Percentiles rank a stretch among this genome's conserved stretches.
These are phyloP conservation scores for Biscutella laevigata DNA, from an alignment of 441 rosid genomes.

Conservation along the genomic window DNA sequence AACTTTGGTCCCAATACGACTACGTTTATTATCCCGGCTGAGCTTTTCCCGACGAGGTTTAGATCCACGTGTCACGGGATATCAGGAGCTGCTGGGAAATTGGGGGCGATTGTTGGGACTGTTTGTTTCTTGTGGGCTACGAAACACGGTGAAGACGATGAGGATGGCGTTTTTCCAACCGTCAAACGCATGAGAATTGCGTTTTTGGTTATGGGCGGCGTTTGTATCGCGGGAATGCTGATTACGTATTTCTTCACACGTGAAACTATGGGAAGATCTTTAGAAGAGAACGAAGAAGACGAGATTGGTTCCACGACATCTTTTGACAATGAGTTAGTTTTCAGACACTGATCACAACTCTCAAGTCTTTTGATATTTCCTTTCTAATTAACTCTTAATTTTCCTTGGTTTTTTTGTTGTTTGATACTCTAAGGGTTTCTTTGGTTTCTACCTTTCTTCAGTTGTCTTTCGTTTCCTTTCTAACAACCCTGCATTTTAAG, in stretches of 20 bases:
- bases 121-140: constrained; percentile 49
- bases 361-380: background rate
- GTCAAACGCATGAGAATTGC: constrained; percentile 29
- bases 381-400: constrained; percentile 3
- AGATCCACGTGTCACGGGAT: constrained; percentile 78
- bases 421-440: too few relatives aligned
- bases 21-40: constrained; percentile 69
- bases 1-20: constrained; percentile 80
- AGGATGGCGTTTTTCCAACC: background rate
- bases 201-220: constrained; percentile 37
- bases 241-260: constrained; percentile 44
- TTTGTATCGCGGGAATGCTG: constrained; percentile 41
- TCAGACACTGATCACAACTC: background rate
- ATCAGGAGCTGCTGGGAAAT: constrained; percentile 58
- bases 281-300: constrained; percentile 56
- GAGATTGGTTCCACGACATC: constrained; percentile 4
- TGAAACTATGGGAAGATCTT: constrained; percentile 65
- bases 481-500: too few relatives aligned
- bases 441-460: too few relatives aligned
- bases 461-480: too few relatives aligned
- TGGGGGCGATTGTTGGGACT: constrained; percentile 60
- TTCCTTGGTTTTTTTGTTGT: too few relatives aligned
- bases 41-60: constrained; percentile 70
- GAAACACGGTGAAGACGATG: background rate
- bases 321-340: constrained; percentile 9